Base-by-base conservation (phyloP, 2,329 filamentous ascomycete species). In the Elsinoe batatas region DNA sequence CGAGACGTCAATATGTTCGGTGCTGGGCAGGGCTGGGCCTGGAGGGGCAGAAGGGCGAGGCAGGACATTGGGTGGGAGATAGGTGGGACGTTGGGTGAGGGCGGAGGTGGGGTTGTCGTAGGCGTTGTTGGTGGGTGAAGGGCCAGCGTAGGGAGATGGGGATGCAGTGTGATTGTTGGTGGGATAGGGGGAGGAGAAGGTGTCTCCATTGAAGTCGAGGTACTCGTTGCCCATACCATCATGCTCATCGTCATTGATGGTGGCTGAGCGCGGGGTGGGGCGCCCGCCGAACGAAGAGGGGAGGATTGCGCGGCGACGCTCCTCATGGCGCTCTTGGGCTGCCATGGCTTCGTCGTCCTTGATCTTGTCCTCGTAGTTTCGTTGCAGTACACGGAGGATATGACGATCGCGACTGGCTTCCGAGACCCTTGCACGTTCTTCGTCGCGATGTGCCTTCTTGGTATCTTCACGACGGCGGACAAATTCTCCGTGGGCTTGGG, bases 291-390 rank as follows among this genome's bases (percentile, higher is more conserved):
- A 15, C 10, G 32, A 33, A 3, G 44, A 15, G n/a, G 44, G 44
- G 12, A 35, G 32, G 15, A 33, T 36, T 5, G 47, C 32, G 33
- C 47, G 47, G 20, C 47, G 47, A 33, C 47, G 47, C 15, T 58
- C 54, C 11, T 18, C 54, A 18, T 58, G 36, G 12, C 57, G 53
- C 26, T 38, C 17, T 22, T 57, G 50, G n/a, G 44, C 43, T 13
- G n/a, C 40, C 49, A 57, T 40, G 30, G 44, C 57, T 59, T 58
- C 57, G 22, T 57, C 57, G 12, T 60, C 58, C 17, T 58, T 56
- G 13, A 49, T 56, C 44, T 60, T 57, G 10, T 58, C 59, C 15
- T 61, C 59, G 32, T 56, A 56, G 43, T 53, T 49, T 5, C 26
- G 26, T 13, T 51, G 40, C 11, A 36, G 44, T 30, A 51, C 26